phyloP scores from a whole-genome alignment of 148 eudicot genomes.

The Rhododendron ovatum region DNA sequence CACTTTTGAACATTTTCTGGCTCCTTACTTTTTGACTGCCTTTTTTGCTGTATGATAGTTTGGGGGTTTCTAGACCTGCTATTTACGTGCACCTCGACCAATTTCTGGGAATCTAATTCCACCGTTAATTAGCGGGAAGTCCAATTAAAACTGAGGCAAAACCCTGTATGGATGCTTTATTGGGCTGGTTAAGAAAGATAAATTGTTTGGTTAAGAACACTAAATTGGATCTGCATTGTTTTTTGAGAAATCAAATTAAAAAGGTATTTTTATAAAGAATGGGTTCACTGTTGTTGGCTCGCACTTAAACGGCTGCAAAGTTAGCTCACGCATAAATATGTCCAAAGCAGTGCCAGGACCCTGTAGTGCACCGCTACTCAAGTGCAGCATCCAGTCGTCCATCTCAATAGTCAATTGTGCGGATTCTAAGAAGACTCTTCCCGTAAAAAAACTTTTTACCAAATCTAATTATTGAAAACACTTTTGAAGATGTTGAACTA shows the following conservation, averaged over 20 bases:
- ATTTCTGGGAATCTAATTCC: no score
- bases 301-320: neutral
- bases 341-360: no score
- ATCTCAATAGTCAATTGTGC: no score
- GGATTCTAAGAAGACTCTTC: no score
- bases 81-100: neutral
- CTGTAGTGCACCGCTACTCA: no score
- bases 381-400: no score
- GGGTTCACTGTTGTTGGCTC: neutral
- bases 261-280: neutral
- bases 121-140: neutral
- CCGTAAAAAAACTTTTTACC: neutral
- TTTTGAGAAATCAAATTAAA: neutral
- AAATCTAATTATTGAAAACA: no score
- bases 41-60: neutral
- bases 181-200: neutral
- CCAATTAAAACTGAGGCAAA: neutral
- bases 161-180: neutral
- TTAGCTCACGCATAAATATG: no score
- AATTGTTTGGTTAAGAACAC: neutral
- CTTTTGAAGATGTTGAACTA: no score
- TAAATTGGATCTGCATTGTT: neutral
- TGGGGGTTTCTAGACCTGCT: neutral
- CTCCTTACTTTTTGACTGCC: neutral
- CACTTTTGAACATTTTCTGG: neutral